Percentiles rank a stretch among this genome's conserved stretches.
Evolutionary conservation across 169 alveolate genomes (phyloP).

Genomic region (Amoebophrya sp.): DNA sequence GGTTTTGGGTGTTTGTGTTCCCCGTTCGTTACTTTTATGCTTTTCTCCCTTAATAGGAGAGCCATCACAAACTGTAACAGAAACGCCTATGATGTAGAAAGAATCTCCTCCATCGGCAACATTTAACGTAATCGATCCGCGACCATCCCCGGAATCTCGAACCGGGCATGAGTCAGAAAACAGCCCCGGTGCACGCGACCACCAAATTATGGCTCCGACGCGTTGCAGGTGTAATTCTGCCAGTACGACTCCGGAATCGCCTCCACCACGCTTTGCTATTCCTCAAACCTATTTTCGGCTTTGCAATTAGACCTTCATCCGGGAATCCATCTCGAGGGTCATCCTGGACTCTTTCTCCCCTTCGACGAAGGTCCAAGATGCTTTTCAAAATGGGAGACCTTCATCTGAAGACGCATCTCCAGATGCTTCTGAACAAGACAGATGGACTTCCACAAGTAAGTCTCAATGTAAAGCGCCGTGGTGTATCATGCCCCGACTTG

Average conservation of each 20-base stretch:
- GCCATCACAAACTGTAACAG: background rate
- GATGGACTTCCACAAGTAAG: no score
- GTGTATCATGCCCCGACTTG: background rate
- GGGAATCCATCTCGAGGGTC: background rate
- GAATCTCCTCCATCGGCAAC: background rate
- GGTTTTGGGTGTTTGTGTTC: background rate
- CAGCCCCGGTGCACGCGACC: background rate
- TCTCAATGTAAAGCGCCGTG: background rate
- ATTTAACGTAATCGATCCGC: background rate
- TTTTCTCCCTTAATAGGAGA: background rate
- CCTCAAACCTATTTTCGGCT: background rate
- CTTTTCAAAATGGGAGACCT: background rate
- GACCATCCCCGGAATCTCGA: background rate
- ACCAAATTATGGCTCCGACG: background rate
- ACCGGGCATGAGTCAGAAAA: background rate
- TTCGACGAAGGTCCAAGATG: background rate
- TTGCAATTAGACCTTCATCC: no score
- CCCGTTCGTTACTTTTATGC: background rate
- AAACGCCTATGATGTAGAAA: background rate
- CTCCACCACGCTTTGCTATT: background rate
- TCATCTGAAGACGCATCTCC: background rate
- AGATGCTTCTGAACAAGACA: background rate
- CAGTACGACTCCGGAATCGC: background rate
- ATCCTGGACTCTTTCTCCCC: background rate
- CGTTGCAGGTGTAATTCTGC: background rate